Conservation (phyloP, 1,284 basidiomycete species). For the Schizophyllum commune region DNA sequence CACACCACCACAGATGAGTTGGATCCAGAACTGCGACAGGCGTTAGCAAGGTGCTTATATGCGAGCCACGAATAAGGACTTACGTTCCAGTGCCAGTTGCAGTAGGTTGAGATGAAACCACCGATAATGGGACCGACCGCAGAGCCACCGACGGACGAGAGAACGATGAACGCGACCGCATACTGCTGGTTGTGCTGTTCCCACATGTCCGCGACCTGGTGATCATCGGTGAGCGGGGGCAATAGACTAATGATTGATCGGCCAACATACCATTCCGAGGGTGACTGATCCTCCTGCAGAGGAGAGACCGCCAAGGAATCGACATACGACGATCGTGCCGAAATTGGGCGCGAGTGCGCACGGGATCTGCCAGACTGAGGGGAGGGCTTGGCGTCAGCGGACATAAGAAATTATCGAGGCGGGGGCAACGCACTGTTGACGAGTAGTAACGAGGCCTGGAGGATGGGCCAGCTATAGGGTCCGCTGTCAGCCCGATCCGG, state of each 20-base stretch:
- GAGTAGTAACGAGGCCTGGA: constrained; percentile 11
- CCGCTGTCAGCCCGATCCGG: background rate
- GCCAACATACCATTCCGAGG: constrained; percentile 11
- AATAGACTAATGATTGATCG: background rate
- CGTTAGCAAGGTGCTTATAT: background rate
- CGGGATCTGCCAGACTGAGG: constrained; percentile 14
- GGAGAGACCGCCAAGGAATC: constrained; percentile 13
- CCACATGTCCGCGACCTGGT: constrained; percentile 12
- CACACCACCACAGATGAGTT: constrained; percentile 12
- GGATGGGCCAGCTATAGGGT: constrained; percentile 9
- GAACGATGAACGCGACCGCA: constrained; percentile 15
- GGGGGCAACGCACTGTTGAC: constrained; percentile 10
- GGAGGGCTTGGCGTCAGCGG: background rate
- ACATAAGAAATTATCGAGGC: background rate
- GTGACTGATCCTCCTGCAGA: constrained; percentile 15
- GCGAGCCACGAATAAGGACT: background rate
- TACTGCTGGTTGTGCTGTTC: constrained; percentile 13
- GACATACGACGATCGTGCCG: constrained; percentile 10
- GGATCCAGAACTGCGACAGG: constrained; percentile 10
- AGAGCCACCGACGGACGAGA: constrained; percentile 14
- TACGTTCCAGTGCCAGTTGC: constrained; percentile 11
- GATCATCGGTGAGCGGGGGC: background rate
- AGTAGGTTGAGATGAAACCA: constrained; percentile 10
- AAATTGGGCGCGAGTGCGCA: constrained; percentile 14
- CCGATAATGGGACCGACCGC: constrained; percentile 13